These are phyloP conservation scores for Microdochium trichocladiopsis DNA, from an alignment of 2,329 filamentous ascomycete species.

Conservation along the genomic window DNA sequence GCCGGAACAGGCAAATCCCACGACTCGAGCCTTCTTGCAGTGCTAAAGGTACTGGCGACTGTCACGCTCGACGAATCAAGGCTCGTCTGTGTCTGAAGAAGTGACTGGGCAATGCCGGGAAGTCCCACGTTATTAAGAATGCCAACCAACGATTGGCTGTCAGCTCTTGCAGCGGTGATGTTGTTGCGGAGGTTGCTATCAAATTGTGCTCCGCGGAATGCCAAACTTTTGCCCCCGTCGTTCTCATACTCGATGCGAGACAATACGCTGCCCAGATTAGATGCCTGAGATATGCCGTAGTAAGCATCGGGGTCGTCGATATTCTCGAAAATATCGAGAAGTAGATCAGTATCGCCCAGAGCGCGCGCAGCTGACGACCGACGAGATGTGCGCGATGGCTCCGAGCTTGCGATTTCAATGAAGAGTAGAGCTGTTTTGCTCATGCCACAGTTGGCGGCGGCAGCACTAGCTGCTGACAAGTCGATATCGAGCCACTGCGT, in stretches of 20 bases:
- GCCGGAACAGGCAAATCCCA: slow-evolving; percentile 82
- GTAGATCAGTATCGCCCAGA: slow-evolving; percentile 55
- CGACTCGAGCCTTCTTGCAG: slow-evolving; percentile 75
- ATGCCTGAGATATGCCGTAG: slow-evolving; percentile 78
- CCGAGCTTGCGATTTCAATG: slow-evolving; percentile 63
- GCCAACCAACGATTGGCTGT: slow-evolving; percentile 64
- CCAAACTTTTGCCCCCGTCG: slow-evolving; percentile 77
- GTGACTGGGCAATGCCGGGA: slow-evolving; percentile 75
- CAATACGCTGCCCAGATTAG: slow-evolving; percentile 71
- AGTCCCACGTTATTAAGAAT: slow-evolving; percentile 77
- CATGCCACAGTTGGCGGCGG: slow-evolving; percentile 75
- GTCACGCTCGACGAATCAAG: slow-evolving; percentile 49
- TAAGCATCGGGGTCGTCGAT: slow-evolving; percentile 96
- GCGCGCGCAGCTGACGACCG: slow-evolving; percentile 55
- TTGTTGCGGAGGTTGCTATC: slow-evolving; percentile 71
- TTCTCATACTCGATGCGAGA: slow-evolving; percentile 83
- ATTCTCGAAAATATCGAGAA: slow-evolving; percentile 80
- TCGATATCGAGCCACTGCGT: slow-evolving; percentile 83
- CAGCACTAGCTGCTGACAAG: slow-evolving; percentile 59
- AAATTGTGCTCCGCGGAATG: slow-evolving; percentile 85
- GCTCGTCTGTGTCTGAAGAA: slow-evolving; percentile 62
- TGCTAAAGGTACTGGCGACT: slow-evolving; percentile 68
- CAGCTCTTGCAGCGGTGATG: slow-evolving; percentile 46
- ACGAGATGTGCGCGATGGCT: slow-evolving; percentile 48
- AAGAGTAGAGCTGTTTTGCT: slow-evolving; percentile 81